Evolutionary conservation across 1,139 yeast species (phyloP).

Genomic region (Pichia norvegensis): DNA sequence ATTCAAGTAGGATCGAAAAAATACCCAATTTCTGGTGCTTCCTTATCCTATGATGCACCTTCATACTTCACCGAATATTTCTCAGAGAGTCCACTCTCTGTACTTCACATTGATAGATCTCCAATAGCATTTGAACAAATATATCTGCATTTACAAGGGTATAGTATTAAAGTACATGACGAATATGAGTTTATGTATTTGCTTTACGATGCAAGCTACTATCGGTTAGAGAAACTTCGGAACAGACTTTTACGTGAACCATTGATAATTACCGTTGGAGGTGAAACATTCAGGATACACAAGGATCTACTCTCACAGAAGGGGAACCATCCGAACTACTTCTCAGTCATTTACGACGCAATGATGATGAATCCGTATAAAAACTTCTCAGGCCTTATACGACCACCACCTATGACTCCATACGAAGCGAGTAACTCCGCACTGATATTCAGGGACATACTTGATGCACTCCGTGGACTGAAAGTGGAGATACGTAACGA

Average conservation of each 20-base stretch:
- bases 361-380: constrained; percentile 41
- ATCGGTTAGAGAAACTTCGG: constrained; percentile 52
- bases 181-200: constrained; percentile 57
- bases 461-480: constrained; percentile 52
- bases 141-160: constrained; percentile 70
- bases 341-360: constrained; percentile 52
- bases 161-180: constrained; percentile 48
- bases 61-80: constrained; percentile 53
- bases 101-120: constrained; percentile 67
- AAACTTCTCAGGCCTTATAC: constrained; percentile 37
- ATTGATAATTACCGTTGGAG: constrained; percentile 56
- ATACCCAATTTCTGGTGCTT: constrained; percentile 67
- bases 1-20: constrained; percentile 64
- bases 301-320: constrained; percentile 42
- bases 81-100: constrained; percentile 31
- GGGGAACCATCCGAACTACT: constrained; percentile 74
- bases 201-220: constrained; percentile 69
- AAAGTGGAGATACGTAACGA: constrained; percentile 40
- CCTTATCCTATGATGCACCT: constrained; percentile 73
- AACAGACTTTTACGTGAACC: constrained; percentile 45
- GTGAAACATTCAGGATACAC: constrained; percentile 51
- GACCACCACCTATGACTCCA: constrained; percentile 76
- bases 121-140: constrained; percentile 62
- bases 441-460: constrained; percentile 49
- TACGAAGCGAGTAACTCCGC: constrained; percentile 49